Percentiles rank a stretch among this genome's conserved stretches.
These are phyloP conservation scores for Lactarius evosmus DNA, from an alignment of 768 basidiomycete genomes.

Conservation along the genomic window DNA sequence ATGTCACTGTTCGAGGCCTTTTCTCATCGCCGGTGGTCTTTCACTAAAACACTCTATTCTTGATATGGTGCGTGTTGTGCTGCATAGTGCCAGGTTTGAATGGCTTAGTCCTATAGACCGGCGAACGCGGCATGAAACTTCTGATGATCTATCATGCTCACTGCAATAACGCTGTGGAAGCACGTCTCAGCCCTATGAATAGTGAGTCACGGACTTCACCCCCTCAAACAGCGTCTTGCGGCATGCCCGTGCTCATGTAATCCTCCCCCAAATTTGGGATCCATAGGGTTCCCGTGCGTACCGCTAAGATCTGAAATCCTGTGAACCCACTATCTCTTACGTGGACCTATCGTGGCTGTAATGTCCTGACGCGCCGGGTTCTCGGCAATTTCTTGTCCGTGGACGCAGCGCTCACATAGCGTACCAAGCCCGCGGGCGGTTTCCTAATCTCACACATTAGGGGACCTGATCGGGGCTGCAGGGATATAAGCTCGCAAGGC, in stretches of 20 bases:
- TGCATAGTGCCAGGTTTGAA: not conserved
- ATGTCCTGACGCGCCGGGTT: not conserved
- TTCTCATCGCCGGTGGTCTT: conserved; percentile 1
- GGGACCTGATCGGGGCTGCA: not conserved
- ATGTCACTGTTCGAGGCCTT: not conserved
- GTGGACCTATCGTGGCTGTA: not conserved
- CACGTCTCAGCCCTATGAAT: not conserved
- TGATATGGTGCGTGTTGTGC: not conserved
- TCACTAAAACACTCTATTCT: conserved; percentile 5
- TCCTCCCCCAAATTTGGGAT: not conserved
- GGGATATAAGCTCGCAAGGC: conserved; percentile 8
- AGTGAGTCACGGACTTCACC: not conserved
- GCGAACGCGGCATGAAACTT: not conserved
- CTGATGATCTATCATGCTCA: not conserved
- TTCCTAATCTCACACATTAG: not conserved
- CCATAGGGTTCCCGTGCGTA: not conserved
- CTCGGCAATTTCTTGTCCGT: not conserved
- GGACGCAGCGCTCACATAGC: not conserved
- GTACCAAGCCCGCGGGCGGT: not conserved
- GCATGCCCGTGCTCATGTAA: not conserved
- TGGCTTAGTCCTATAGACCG: conserved; percentile 8
- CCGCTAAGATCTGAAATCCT: not conserved
- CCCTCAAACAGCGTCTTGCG: not conserved
- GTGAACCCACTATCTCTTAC: not conserved
- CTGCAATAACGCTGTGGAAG: not conserved